These are phyloP conservation scores for Spergularia bocconei DNA, from an alignment of 148 eudicot species.

Conservation along the genomic window DNA sequence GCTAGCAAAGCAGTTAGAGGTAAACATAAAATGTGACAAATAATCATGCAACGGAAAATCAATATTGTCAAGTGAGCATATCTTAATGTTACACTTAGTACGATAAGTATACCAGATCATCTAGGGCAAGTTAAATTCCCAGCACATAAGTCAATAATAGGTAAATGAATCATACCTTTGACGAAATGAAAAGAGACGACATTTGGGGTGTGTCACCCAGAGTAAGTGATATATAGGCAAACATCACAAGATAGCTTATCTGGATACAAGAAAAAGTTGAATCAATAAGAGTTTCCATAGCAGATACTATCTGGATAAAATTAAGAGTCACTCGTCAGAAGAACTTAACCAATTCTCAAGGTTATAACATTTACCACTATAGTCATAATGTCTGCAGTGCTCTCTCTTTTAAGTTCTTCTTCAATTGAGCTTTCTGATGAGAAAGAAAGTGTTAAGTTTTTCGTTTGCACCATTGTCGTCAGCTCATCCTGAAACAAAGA, in stretches of 20 bases:
- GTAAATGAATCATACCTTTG: slow-evolving; percentile 62
- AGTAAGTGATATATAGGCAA: slow-evolving; percentile 99
- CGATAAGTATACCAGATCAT: background rate
- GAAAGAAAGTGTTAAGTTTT: slow-evolving; percentile 74
- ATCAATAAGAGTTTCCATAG: background rate
- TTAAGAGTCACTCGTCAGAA: background rate
- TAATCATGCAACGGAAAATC: background rate
- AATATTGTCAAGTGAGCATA: background rate
- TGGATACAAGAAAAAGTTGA: slow-evolving; percentile 36
- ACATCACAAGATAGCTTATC: slow-evolving; percentile 99
- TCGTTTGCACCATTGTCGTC: slow-evolving; percentile 79
- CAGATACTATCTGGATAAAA: background rate
- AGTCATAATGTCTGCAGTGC: slow-evolving; percentile 95
- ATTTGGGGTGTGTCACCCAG: slow-evolving; percentile 77
- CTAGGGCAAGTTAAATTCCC: slow-evolving; percentile 11
- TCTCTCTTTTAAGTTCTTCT: slow-evolving; percentile 97
- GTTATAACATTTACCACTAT: slow-evolving; percentile 52
- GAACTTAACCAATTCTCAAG: slow-evolving; percentile 1
- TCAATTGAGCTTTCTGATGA: slow-evolving; percentile 98
- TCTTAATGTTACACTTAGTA: background rate
- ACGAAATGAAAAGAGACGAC: slow-evolving; percentile 64
- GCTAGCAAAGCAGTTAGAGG: background rate
- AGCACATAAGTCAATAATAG: background rate
- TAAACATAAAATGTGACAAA: background rate
- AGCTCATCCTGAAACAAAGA: slow-evolving; percentile 68